phyloP scores from a whole-genome alignment of 129 eudicot genomes.

The Solidago caesia region DNA sequence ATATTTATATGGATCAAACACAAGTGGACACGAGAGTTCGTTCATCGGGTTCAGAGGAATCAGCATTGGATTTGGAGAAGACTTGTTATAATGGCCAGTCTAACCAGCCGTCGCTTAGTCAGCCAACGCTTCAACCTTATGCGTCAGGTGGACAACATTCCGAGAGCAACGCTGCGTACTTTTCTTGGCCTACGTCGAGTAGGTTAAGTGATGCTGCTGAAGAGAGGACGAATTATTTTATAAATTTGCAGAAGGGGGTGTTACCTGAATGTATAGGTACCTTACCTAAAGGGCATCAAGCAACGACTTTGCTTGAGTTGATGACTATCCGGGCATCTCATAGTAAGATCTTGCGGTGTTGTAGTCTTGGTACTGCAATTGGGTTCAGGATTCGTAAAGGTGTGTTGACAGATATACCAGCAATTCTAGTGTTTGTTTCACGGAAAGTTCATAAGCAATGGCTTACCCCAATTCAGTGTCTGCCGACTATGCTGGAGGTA shows the following conservation, averaged over 20 bases:
- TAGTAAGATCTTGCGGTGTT: constrained; percentile 83
- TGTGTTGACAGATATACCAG: constrained; percentile 85
- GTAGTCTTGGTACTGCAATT: constrained; percentile 92
- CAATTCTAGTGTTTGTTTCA: constrained; percentile 86
- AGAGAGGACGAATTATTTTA: constrained; percentile 84
- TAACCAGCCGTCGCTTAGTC: constrained; percentile 50
- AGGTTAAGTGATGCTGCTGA: constrained; percentile 86
- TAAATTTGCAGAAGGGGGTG: constrained; percentile 85
- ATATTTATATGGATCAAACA: constrained; percentile 52
- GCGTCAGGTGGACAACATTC: constrained; percentile 84
- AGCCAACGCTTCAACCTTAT: constrained; percentile 70
- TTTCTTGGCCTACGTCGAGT: constrained; percentile 87
- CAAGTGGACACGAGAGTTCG: constrained; percentile 47
- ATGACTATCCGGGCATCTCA: constrained; percentile 97
- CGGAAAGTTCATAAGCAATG: constrained; percentile 94
- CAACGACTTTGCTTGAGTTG: constrained; percentile 81
- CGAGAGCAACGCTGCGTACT: constrained; percentile 84
- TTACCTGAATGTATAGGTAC: constrained; percentile 78
- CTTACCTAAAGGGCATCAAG: constrained; percentile 90
- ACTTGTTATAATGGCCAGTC: constrained; percentile 52
- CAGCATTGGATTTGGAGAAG: constrained; percentile 78
- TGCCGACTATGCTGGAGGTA: constrained; percentile 91
- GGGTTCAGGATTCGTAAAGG: constrained; percentile 85
- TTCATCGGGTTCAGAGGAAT: constrained; percentile 80
- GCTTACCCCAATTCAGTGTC: constrained; percentile 90